phyloP scores from a whole-genome alignment of 306 rosid species.

The Vigna unguiculata region DNA sequence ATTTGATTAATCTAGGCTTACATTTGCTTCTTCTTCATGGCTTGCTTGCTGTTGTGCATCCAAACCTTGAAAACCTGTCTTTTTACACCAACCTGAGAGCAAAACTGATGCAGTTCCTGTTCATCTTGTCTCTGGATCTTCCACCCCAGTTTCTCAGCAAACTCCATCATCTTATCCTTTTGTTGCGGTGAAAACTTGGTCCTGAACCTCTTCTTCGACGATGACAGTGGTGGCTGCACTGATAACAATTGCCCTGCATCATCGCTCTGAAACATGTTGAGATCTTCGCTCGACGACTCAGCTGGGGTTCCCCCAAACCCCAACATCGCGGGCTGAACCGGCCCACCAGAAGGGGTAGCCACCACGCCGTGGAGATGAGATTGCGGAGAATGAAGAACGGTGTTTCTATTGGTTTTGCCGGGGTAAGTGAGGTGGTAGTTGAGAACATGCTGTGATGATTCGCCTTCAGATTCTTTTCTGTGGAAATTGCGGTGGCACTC shows the following conservation, averaged over 20 bases:
- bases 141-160: conserved; percentile 88
- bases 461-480: conserved; percentile 64
- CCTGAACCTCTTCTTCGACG: conserved; percentile 72
- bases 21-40: conserved; percentile 75
- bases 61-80: conserved; percentile 89
- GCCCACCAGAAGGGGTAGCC: conserved; percentile 37
- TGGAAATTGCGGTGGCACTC: conserved; percentile 92
- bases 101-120: conserved; percentile 71
- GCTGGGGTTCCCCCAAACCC: conserved; percentile 69
- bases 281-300: conserved; percentile 90
- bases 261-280: conserved; percentile 54
- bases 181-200: conserved; percentile 78
- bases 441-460: conserved; percentile 31
- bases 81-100: conserved; percentile 69
- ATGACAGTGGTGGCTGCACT: conserved; percentile 31
- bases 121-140: conserved; percentile 89
- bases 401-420: conserved; percentile 36
- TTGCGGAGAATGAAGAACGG: conserved; percentile 7
- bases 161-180: conserved; percentile 79
- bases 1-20: conserved; percentile 45
- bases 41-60: conserved; percentile 95
- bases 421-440: conserved; percentile 40
- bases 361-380: conserved; percentile 8
- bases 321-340: conserved; percentile 64
- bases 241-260: conserved; percentile 38